These are phyloP conservation scores for Penicillium diatomitis DNA, from an alignment of 495 filamentous ascomycete species.

Conservation along the genomic window DNA sequence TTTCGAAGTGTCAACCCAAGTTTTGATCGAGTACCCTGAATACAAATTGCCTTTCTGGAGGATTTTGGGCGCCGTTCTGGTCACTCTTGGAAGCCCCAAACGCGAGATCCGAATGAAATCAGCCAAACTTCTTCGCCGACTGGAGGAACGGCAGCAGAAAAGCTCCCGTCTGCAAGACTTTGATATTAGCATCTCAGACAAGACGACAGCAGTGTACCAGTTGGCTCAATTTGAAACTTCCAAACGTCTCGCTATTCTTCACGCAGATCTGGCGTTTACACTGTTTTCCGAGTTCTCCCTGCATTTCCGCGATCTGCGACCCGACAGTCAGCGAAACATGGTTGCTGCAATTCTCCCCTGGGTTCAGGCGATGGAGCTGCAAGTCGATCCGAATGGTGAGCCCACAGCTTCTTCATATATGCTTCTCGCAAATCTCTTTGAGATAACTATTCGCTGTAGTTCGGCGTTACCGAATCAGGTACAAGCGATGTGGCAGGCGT, in stretches of 20 bases:
- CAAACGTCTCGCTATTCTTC: constrained; percentile 75
- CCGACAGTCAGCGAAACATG: constrained; percentile 81
- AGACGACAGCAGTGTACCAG: constrained; percentile 96
- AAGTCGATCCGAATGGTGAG: constrained; percentile 88
- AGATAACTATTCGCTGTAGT: constrained; percentile 90
- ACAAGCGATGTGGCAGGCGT: constrained; percentile 92
- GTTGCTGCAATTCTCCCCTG: constrained; percentile 90
- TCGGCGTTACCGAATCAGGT: constrained; percentile 89
- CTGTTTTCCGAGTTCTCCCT: constrained; percentile 90
- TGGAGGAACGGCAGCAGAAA: constrained; percentile 78
- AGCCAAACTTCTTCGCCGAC: constrained; percentile 67
- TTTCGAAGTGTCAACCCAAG: constrained; percentile 83
- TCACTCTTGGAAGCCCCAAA: constrained; percentile 83
- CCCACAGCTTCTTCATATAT: constrained; percentile 89
- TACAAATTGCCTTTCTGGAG: constrained; percentile 85
- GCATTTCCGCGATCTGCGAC: constrained; percentile 77
- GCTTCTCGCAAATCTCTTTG: constrained; percentile 87
- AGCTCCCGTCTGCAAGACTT: constrained; percentile 91
- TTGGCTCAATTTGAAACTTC: constrained; percentile 95
- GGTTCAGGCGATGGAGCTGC: constrained; percentile 89
- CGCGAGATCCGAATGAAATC: constrained; percentile 82
- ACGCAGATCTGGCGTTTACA: constrained; percentile 80
- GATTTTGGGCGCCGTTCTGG: constrained; percentile 76
- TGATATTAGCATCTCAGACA: constrained; percentile 96
- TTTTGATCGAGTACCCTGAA: constrained; percentile 69